A percentile compares a stretch with the other conserved stretches of the same genome.
These are phyloP conservation scores for Plasmopara halstedii DNA, from an alignment of 352 stramenopile species.

Conservation along the genomic window DNA sequence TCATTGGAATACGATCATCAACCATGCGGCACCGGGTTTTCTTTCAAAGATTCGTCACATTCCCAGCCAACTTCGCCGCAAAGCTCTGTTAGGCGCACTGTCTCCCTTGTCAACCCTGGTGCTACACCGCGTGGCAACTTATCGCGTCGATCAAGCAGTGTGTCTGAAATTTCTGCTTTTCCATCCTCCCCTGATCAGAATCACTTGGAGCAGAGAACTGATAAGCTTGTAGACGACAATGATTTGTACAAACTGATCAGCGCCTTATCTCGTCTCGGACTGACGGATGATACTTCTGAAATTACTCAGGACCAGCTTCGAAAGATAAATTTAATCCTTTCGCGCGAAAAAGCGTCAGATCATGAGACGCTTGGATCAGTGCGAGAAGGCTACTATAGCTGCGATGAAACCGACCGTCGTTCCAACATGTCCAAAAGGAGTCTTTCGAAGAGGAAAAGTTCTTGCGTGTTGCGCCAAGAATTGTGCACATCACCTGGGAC, in stretches of 20 bases:
- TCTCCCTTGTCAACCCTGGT: conserved; percentile 20
- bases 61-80: conserved; percentile 4
- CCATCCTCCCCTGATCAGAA: conserved; percentile 22
- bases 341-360: conserved; percentile 5
- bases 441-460: conserved; percentile 17
- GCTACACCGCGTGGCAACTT: conserved; percentile 23
- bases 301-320: conserved; percentile 1
- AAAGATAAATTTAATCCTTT: conserved; percentile 9
- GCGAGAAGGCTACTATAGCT: conserved; percentile 2
- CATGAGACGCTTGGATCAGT: neutral
- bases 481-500: conserved; percentile 26
- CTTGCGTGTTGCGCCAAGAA: conserved; percentile 5
- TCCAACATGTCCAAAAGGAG: conserved; percentile 7
- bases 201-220: conserved; percentile 6
- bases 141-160: conserved; percentile 38
- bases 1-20: conserved; percentile 1
- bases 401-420: conserved; percentile 4
- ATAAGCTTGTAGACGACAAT: conserved; percentile 18
- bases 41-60: conserved; percentile 2
- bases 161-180: conserved; percentile 36
- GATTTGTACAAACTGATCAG: conserved; percentile 65
- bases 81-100: conserved; percentile 18
- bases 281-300: conserved; percentile 17
- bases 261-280: conserved; percentile 43
- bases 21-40: neutral